phyloP scores from a whole-genome alignment of 805 yeast genomes.

The Ogataea methanolica region DNA sequence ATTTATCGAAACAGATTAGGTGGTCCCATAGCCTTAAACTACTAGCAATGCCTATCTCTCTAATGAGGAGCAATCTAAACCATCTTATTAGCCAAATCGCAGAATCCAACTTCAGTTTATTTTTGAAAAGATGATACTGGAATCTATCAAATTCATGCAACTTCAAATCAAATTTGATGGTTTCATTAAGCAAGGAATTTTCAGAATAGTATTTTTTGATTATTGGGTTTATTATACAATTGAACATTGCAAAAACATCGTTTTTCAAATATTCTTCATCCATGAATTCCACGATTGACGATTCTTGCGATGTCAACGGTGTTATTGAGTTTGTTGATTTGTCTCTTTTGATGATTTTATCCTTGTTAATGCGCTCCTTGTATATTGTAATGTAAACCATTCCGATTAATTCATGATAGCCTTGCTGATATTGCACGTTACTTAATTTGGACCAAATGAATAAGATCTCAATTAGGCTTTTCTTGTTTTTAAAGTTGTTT shows the following conservation, averaged over 20 bases:
- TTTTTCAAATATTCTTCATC: conserved; percentile 34
- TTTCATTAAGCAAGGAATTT: conserved; percentile 37
- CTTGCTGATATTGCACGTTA: conserved; percentile 39
- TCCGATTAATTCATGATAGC: conserved; percentile 51
- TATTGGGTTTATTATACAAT: conserved; percentile 32
- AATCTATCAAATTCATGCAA: conserved; percentile 48
- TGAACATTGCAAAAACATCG: conserved; percentile 41
- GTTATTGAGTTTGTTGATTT: not conserved
- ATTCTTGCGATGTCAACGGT: conserved; percentile 18
- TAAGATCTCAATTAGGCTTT: conserved; percentile 36
- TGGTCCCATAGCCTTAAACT: conserved; percentile 46
- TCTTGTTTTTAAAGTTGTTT: conserved; percentile 20
- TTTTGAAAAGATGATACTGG: conserved; percentile 40
- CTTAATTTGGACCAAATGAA: conserved; percentile 48
- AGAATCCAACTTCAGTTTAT: conserved; percentile 43
- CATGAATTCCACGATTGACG: conserved; percentile 34
- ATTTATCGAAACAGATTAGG: conserved; percentile 30
- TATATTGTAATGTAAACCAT: conserved; percentile 38
- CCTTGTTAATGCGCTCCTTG: conserved; percentile 30
- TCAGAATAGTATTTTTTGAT: conserved; percentile 37
- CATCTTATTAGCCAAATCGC: conserved; percentile 54
- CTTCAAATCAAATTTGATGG: conserved; percentile 43
- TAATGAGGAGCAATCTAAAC: conserved; percentile 39
- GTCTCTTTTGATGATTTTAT: not conserved
- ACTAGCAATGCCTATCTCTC: conserved; percentile 41